Base-by-base conservation (phyloP, 208 protist genomes). In the Spongospora subterranea region DNA sequence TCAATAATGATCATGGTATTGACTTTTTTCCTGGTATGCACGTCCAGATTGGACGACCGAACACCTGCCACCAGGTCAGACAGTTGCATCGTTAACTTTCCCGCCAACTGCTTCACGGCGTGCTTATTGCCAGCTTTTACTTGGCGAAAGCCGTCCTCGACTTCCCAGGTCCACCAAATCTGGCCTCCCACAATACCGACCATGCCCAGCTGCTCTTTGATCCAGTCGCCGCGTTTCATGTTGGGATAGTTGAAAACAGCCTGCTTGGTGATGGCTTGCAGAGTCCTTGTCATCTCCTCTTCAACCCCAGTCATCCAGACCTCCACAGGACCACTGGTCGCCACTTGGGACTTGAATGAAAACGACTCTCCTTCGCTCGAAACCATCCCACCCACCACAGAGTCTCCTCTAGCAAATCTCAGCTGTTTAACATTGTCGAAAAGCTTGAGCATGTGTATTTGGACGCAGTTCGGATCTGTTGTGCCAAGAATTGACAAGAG, bases 1-100 rank as follows among this genome's bases (percentile, higher is more conserved):
- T 99, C 98, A 88, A 99, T 96, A 92, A 99, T 99, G 92, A 99
- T 99, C 35, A 99, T 94, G 35, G 98, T 99, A 94, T 99, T 99
- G 93, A 99, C 96, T 93, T 99, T 99, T 93, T 98, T 98, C 66
- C 98, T 95, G 91, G 96, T 95, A 76, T 96, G 94, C 92, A 94
- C 96, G 88, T 96, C 94, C 88, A 99, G 95, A 90, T 98, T 95
- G 24, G 39, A 93, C 76, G 97, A 96, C 91, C 97, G 96, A 93
- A 99, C 97, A 93, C 98, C 96, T 17, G 94, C 94, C 43, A 99
- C 98, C 38, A 99, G 95, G 90, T 99, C 96, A 88, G 98, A 94
- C 6, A 99, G 94, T 95, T 99, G 97, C 29, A 91, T 88, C 66
- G 95, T 96, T 0, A 99, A 94, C 93, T 97, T 97, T 11, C 76